Evolutionary conservation across 176 grass and related monocot genomes (phyloP).

Genomic region (sorghum (Sorghum bicolor)): Sorghum_bicolor_NCBIv3 NC_012878.2:48009001-48009500

Average conservation of each 20-base stretch:
- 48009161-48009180: not conserved
- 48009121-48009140: not conserved
- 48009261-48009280: slow-evolving; percentile 51
- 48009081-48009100: not conserved
- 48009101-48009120: not conserved
- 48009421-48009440: slow-evolving; percentile 76
- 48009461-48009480: slow-evolving; percentile 96
- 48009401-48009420: slow-evolving; percentile 89
- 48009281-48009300: slow-evolving; percentile 94
- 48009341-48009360: slow-evolving; percentile 90
- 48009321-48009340: slow-evolving; percentile 90
- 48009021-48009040: not conserved
- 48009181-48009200: not conserved
- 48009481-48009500: slow-evolving; percentile 99
- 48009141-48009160: not conserved
- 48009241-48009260: slow-evolving; percentile 3
- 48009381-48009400: slow-evolving; percentile 93
- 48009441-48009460: slow-evolving; percentile 86
- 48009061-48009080: not conserved
- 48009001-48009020: not conserved
- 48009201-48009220: not conserved
- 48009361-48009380: slow-evolving; percentile 96
- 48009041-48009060: not conserved
- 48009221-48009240: not conserved
- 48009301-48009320: slow-evolving; percentile 98